Base-by-base conservation (phyloP, 2,329 filamentous ascomycete species). In the Pestalotiopsis sp. region DNA sequence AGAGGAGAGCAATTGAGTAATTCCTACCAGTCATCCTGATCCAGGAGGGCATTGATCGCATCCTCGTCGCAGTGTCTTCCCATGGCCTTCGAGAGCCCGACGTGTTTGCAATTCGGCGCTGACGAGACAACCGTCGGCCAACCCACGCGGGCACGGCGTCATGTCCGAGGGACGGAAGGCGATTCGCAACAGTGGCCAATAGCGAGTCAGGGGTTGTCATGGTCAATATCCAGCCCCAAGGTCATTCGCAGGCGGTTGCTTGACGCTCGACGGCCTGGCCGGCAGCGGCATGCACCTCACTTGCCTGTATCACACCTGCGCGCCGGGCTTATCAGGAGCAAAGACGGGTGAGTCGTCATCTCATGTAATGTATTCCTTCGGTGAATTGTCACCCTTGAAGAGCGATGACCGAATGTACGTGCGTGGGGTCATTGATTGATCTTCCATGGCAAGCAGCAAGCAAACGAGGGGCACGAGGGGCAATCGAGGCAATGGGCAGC, bases 101-200 rank as follows among this genome's bases (percentile, higher is more conserved):
- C 44, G 44, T 52, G 44, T 20, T 52, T 7, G 6, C 14, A 20
- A 26, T 38, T 61, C 58, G 58, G 58, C 58, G n/a, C 58, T n/a
- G 26, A 35, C n/a, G 58, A 39, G 30, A 30, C 24, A 14, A 9
- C 58, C 58, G 58, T 38, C 30, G 26, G 58, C 30, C n/a, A 39
- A 39, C 26, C 58, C 24, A n/a, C 44, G 44, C 56, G 38, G 61
- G 61, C 61, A 48, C 38, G 61, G 44, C 44, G 44, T 44, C 61
- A 48, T 22, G 61, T 64, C 61, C 61, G 61, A 64, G 22, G 61
- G 39, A 64, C 61, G 61, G 61, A 64, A 64, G 39, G 59, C 56
- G 56, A 39, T 40, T 62, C 20, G 59, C 13, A 44, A 22, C 20
- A 22, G 61, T 30, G 35, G 61, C 61, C 61, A 64, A 64, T 64